Evolutionary conservation across 148 eudicot species (phyloP), one percentile per base, ranked within the genome.

Genomic region (Hydrangea macrophylla): DNA sequence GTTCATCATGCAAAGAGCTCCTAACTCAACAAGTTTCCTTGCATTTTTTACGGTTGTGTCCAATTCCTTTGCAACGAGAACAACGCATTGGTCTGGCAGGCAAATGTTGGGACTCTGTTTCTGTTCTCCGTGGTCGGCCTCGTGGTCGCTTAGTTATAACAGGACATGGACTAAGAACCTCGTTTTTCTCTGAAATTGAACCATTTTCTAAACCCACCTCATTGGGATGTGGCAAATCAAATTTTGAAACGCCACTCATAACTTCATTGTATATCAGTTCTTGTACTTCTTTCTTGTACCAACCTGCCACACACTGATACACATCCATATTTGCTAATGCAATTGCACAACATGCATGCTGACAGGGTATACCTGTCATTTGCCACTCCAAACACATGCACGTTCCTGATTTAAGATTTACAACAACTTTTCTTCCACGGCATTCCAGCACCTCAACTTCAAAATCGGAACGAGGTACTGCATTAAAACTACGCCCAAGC

Each of bases 331-430:
- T 44, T 12, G 65, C 65, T 27, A 62, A 8, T 1, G 65, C 53
- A 39, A 39, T 39, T 62, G 65, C 65, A 37, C 65, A 13, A 22
- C 32, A 62, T 23, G 65, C 51, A 15, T 62, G 65, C 17, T 30
- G 65, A 18, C 65, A 62, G 7, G 51, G 51, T 23, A 62, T 62
- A 39, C 64, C 64, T 35, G 64, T 61, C 64, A 61, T 61, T 36
- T 61, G 64, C 64, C 64, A 61, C 48, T 61, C 64, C 50, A 61
- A 37, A 61, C 64, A 61, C 9, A 30, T 61, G 26, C 64, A 61
- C 11, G 50, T 61, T 17, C 44, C 40, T 9, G 24, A 23, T n/a
- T 36, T 61, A n/a, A 61, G 64, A 61, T 61, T 37, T 48, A 61
- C 64, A 22, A 61, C 28, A 42, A 61, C 64, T 36, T 30, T 61